phyloP scores from a whole-genome alignment of 352 stramenopile species.

The Blastocystis hominis region DNA sequence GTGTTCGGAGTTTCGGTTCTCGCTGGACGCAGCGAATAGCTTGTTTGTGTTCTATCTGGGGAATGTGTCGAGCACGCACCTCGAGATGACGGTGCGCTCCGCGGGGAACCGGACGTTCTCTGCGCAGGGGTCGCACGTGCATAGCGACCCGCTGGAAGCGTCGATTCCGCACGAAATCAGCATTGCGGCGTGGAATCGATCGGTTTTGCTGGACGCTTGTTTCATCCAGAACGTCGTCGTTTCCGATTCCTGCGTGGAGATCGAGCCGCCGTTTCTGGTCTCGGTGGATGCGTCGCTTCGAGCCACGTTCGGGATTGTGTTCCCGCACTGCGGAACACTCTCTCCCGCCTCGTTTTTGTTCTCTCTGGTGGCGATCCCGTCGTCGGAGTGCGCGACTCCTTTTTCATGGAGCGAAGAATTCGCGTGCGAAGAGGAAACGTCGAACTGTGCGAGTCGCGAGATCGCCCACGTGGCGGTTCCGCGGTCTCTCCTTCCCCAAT shows the following conservation, averaged over 20 bases:
- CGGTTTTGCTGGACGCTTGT: neutral
- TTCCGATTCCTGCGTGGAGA: neutral
- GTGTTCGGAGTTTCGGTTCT: conserved; percentile 3
- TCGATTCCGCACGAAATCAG: neutral
- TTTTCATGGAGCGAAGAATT: neutral
- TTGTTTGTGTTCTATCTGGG: neutral
- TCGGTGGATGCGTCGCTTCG: neutral
- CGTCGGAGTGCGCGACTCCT: neutral
- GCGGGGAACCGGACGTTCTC: neutral
- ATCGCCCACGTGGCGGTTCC: neutral
- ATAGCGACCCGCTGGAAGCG: neutral
- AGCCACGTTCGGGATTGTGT: neutral
- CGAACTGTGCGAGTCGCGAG: neutral
- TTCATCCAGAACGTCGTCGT: neutral
- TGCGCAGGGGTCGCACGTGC: neutral
- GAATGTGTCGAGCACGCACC: neutral
- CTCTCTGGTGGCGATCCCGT: neutral
- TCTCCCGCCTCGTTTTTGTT: neutral
- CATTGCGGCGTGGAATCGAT: neutral
- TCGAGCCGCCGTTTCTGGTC: neutral
- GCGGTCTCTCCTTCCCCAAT: neutral
- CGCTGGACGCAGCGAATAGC: neutral
- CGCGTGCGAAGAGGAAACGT: neutral
- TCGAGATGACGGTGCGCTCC: neutral
- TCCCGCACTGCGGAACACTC: neutral